These are phyloP conservation scores for Fraxinus anomala DNA, from an alignment of 257 asterid species.

Conservation along the genomic window DNA sequence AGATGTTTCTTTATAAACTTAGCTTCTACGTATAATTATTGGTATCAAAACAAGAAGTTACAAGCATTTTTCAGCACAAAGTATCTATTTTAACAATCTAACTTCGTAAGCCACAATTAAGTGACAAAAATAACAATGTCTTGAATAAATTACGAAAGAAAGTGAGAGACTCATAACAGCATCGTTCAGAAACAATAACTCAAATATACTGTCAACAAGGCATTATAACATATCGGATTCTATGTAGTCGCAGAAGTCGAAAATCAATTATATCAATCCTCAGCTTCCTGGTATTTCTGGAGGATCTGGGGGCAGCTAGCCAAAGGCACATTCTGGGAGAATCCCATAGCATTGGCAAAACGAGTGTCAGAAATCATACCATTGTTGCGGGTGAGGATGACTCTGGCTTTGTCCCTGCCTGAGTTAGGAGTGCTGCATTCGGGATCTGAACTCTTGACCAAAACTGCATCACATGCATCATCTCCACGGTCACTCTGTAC, in stretches of 20 bases:
- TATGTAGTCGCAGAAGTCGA: neutral
- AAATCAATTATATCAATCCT: conserved; percentile 22
- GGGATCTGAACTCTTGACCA: conserved; percentile 44
- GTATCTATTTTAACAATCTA: conserved; percentile 22
- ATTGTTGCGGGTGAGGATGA: conserved; percentile 53
- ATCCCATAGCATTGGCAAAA: conserved; percentile 51
- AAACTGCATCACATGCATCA: conserved; percentile 38
- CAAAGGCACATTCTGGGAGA: conserved; percentile 36
- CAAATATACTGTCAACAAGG: neutral
- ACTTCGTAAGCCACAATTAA: neutral
- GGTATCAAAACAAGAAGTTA: neutral
- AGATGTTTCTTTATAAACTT: too few relatives aligned
- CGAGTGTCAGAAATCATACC: conserved; percentile 48
- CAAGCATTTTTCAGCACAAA: neutral
- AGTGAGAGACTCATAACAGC: neutral
- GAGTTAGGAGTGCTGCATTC: conserved; percentile 37
- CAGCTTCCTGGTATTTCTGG: conserved; percentile 40
- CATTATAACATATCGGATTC: neutral
- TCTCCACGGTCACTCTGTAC: conserved; percentile 43
- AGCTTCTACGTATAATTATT: neutral
- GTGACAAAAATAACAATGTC: conserved; percentile 12
- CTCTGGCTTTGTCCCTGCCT: conserved; percentile 56
- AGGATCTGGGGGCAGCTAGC: conserved; percentile 45
- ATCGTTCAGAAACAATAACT: neutral
- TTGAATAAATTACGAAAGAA: neutral